A percentile compares a stretch with the other conserved stretches of the same genome.
phyloP scores from a whole-genome alignment of 2,329 filamentous ascomycete genomes.

The Lasiodiplodia hormozganensis region DNA sequence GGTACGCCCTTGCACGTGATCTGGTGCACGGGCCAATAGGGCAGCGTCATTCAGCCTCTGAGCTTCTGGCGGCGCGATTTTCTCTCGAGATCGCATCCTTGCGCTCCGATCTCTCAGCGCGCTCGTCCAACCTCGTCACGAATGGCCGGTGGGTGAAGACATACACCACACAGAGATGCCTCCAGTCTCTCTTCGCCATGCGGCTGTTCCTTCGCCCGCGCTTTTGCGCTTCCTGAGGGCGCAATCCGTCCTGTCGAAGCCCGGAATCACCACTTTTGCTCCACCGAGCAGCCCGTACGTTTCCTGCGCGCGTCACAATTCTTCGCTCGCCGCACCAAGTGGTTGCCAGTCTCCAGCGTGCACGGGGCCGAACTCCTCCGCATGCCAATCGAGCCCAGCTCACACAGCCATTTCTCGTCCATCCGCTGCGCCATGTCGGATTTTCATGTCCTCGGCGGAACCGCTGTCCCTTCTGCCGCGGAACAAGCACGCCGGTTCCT shows the following conservation, averaged over 20 bases:
- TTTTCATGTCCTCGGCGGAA: not conserved
- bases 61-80: constrained; percentile 22
- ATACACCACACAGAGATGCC: constrained; percentile 40
- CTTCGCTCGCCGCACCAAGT: not conserved
- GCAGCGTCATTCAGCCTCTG: constrained; percentile 5
- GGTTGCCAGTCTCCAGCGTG: not conserved
- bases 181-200: constrained; percentile 41
- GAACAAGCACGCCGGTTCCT: too few relatives aligned
- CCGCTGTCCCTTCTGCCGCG: not conserved
- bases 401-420: not conserved
- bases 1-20: not conserved
- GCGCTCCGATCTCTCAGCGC: not conserved
- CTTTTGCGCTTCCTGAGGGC: constrained; percentile 47
- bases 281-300: constrained; percentile 6
- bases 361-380: not conserved
- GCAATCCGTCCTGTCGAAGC: constrained; percentile 35
- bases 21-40: not conserved
- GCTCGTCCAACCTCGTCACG: constrained; percentile 15
- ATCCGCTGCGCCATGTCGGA: not conserved
- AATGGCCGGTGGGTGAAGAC: constrained; percentile 9
- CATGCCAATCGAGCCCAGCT: not conserved
- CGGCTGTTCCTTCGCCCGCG: constrained; percentile 44
- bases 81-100: not conserved
- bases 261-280: not conserved
- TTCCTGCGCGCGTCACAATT: constrained; percentile 1